These are phyloP conservation scores for Bipolaris cookei DNA, from an alignment of 2,329 filamentous ascomycete species.

Conservation along the genomic window DNA sequence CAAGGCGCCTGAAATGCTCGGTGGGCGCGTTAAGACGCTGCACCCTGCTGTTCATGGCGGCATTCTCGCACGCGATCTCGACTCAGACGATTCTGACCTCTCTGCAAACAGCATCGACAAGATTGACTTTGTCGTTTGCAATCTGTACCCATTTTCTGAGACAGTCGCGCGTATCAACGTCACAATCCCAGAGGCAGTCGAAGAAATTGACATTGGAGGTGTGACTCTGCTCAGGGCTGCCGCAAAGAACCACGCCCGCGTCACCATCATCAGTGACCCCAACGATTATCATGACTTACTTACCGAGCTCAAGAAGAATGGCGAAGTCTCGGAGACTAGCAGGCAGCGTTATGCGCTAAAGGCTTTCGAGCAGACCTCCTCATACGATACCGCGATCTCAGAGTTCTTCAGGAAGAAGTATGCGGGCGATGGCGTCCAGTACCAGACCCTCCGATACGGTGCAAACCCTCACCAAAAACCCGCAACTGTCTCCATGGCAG, in stretches of 20 bases:
- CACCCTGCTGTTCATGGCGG: slow-evolving; percentile 85
- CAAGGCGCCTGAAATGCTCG: slow-evolving; percentile 91
- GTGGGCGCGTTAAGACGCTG: slow-evolving; percentile 90
- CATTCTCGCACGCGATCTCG: slow-evolving; percentile 92
- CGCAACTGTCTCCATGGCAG: slow-evolving; percentile 78
- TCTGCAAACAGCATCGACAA: slow-evolving; percentile 55
- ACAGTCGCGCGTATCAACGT: slow-evolving; percentile 97
- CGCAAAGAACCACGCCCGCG: slow-evolving; percentile 95
- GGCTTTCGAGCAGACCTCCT: slow-evolving; percentile 97
- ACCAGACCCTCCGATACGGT: slow-evolving; percentile 87
- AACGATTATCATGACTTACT: slow-evolving; percentile 93
- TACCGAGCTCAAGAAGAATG: slow-evolving; percentile 82
- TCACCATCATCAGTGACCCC: slow-evolving; percentile 95
- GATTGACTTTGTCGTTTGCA: slow-evolving; percentile 71
- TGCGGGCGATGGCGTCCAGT: slow-evolving; percentile 80
- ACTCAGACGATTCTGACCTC: slow-evolving; percentile 95
- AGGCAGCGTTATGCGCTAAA: slow-evolving; percentile 92
- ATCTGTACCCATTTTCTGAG: slow-evolving; percentile 99
- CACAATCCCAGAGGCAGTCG: slow-evolving; percentile 93
- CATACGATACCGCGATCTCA: slow-evolving; percentile 93
- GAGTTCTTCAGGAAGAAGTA: slow-evolving; percentile 99
- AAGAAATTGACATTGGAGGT: slow-evolving; percentile 97
- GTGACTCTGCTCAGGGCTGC: slow-evolving; percentile 95
- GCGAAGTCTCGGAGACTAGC: slow-evolving; percentile 83
- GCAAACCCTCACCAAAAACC: slow-evolving; percentile 99